Evolutionary conservation across 345 rosid genomes (phyloP), one percentile per base, ranked within the genome.

Genomic region (Eucalyptus lansdowneana): DNA sequence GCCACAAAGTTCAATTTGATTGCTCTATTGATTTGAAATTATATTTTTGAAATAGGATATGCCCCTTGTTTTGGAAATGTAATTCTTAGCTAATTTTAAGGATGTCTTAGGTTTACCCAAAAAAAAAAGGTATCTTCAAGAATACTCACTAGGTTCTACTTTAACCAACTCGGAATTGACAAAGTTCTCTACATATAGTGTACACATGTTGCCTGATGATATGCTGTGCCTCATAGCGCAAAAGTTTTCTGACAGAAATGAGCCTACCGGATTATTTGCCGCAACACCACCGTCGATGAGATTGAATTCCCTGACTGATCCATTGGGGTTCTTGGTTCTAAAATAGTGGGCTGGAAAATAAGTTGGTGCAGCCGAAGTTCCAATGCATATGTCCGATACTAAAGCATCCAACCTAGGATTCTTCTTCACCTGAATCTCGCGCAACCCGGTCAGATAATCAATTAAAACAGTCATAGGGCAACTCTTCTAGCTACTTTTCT

Each of bases 231-330:
- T 76, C 12, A 21, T 76, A 37, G 83, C 4, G 9, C 47, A 76
- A 76, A 2, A 37, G 9, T 76, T 76, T 21, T 76, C 15, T 21
- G 83, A 76, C 14, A 14, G 37, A 54, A 54, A 50, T 11, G 11
- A 51, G 51, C 22, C 47, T 86, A 88, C 90, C 58, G 89, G 97
- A 89, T 96, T 95, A 87, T 96, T 96, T 29, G 98, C 99, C 17
- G 95, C 97, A n/a, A 97, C 94, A 60, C 99, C 97, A 2, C 97
- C 96, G 29, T 97, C 99, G 22, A 96, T 92, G 45, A 95, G 97
- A 89, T 97, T 90, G 92, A 92, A 97, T 40, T 89, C 92, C 88
- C 87, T 93, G 14, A 90, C 89, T 25, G 90, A 89, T 45, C 95
- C 95, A 1, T 19, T 47, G 14, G 89, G 45, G 50, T 92, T 94